These are phyloP conservation scores for Fusarium coicis DNA, from an alignment of 2,329 filamentous ascomycete genomes.

Conservation along the genomic window DNA sequence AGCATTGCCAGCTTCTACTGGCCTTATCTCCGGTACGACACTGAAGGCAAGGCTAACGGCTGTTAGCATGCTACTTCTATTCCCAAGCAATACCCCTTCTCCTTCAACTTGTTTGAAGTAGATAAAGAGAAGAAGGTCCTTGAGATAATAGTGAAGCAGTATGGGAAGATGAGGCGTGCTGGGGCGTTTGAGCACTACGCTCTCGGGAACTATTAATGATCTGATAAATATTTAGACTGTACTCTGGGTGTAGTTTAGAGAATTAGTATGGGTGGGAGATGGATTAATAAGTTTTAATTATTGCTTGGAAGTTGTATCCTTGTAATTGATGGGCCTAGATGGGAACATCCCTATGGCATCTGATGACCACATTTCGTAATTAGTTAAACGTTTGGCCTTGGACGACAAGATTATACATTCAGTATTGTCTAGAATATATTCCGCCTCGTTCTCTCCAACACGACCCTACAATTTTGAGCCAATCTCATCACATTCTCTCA, in stretches of 20 bases:
- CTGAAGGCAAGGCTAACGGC: too few species aligned
- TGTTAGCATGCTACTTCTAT: background rate
- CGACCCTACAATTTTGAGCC: background rate
- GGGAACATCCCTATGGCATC: too few species aligned
- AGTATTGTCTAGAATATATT: too few species aligned
- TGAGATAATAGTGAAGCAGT: background rate
- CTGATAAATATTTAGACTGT: too few species aligned
- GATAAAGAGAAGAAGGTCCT: background rate
- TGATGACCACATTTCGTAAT: too few species aligned
- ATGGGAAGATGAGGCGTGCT: background rate
- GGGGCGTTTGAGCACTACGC: background rate
- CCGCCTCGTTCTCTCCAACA: background rate
- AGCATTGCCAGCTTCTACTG: background rate
- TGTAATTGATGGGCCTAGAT: too few species aligned
- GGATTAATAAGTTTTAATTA: too few species aligned
- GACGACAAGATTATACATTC: too few species aligned
- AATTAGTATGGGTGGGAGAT: too few species aligned
- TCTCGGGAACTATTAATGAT: background rate
- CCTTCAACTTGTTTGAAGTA: background rate
- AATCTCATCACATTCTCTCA: background rate
- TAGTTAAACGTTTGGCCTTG: too few species aligned
- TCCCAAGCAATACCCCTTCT: background rate
- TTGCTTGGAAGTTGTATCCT: too few species aligned
- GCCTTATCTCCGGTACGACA: background rate
- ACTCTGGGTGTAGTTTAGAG: too few species aligned